phyloP scores from a whole-genome alignment of 2,329 filamentous ascomycete genomes.

The Sarocladium strictum region DNA sequence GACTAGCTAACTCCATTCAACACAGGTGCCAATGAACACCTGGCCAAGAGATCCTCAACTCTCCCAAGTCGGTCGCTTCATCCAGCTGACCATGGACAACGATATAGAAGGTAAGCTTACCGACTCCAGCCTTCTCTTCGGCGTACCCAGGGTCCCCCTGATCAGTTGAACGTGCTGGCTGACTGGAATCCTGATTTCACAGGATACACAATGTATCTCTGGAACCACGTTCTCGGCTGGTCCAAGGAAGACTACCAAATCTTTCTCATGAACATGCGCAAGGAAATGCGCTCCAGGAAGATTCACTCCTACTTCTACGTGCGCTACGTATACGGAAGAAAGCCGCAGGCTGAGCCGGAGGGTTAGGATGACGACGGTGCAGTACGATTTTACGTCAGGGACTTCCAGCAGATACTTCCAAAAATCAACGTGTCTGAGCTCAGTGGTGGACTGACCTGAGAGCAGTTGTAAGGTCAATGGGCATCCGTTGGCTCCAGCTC shows the following conservation, averaged over 20 bases:
- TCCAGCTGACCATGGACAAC: conserved; percentile 22
- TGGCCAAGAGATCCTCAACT: conserved; percentile 37
- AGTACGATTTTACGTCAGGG: too few species aligned
- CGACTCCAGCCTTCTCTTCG: background rate
- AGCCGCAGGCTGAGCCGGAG: conserved; percentile 11
- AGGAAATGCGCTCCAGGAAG: conserved; percentile 18
- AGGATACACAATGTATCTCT: conserved; percentile 17
- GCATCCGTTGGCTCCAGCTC: too few species aligned
- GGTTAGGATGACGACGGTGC: too few species aligned
- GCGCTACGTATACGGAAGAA: conserved; percentile 19
- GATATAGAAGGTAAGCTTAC: conserved; percentile 23
- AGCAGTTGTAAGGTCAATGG: too few species aligned
- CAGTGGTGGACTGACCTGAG: too few species aligned
- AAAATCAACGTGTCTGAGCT: too few species aligned
- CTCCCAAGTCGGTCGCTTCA: conserved; percentile 22
- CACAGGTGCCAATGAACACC: conserved; percentile 30
- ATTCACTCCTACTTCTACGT: conserved; percentile 19
- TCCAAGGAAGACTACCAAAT: conserved; percentile 22
- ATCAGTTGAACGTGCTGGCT: conserved; percentile 19
- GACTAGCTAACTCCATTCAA: too few species aligned
- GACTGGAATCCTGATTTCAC: background rate
- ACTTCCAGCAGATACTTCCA: too few species aligned
- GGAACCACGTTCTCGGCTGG: conserved; percentile 23
- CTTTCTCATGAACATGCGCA: conserved; percentile 24
- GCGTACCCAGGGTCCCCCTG: too few species aligned